These are phyloP conservation scores for Plasmodium ovale DNA, from an alignment of 169 alveolate species.

Conservation along the genomic window DNA sequence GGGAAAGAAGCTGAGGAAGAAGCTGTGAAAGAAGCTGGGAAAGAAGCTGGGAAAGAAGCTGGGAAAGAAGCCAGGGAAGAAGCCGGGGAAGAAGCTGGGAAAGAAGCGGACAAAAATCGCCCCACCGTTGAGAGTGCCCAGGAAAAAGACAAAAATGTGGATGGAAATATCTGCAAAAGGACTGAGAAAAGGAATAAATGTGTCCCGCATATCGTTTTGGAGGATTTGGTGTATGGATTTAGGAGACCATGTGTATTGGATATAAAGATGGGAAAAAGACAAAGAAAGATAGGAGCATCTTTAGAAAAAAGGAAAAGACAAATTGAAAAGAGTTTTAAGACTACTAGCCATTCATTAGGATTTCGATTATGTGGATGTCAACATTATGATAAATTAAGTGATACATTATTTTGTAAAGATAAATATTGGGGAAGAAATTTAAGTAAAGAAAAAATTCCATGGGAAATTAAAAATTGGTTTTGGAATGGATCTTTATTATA, in stretches of 20 bases:
- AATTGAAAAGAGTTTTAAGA: constrained; percentile 78
- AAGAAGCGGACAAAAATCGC: neutral
- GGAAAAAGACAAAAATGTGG: neutral
- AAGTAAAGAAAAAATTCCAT: constrained; percentile 79
- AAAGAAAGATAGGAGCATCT: constrained; percentile 80
- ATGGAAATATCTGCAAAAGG: neutral
- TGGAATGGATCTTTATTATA: constrained; percentile 80
- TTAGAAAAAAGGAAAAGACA: constrained; percentile 81
- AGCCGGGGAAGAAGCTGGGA: neutral
- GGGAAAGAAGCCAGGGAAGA: neutral
- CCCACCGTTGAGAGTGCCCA: neutral
- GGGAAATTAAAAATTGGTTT: constrained; percentile 82
- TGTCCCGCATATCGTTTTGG: constrained; percentile 79
- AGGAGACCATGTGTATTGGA: constrained; percentile 82
- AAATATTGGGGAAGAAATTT: constrained; percentile 84
- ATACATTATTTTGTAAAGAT: constrained; percentile 80
- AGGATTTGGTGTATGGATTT: constrained; percentile 81
- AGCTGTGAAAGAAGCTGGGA: neutral
- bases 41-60: neutral
- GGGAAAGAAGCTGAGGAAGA: neutral
- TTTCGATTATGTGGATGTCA: constrained; percentile 84
- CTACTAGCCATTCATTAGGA: constrained; percentile 84
- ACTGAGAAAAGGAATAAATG: constrained; percentile 28
- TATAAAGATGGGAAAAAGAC: constrained; percentile 83
- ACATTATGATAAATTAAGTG: constrained; percentile 78